phyloP scores from a whole-genome alignment of 352 stramenopile genomes.

The Globisporangium nunn region DNA sequence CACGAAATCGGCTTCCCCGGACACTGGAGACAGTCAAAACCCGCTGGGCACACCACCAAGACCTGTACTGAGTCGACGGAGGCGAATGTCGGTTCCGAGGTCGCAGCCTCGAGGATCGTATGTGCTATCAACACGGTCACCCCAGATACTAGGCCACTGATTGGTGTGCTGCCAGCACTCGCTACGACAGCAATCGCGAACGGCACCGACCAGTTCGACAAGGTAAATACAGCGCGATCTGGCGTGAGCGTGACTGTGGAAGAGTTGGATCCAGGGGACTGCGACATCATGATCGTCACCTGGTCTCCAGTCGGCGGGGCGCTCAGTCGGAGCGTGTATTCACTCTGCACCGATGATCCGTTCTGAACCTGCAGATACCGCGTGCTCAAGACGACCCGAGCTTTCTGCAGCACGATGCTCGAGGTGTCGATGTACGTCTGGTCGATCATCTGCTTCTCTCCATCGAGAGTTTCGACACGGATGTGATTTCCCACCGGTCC shows the following conservation, averaged over 20 bases:
- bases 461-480: conserved; percentile 46
- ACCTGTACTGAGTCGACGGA: conserved; percentile 24
- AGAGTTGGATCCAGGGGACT: background rate
- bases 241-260: conserved; percentile 23
- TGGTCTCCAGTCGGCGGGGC: conserved; percentile 20
- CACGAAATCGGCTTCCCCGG: conserved; percentile 8
- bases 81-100: conserved; percentile 26
- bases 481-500: conserved; percentile 36
- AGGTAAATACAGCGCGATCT: conserved; percentile 25
- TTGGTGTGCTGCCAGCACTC: conserved; percentile 20
- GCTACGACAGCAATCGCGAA: conserved; percentile 21
- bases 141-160: conserved; percentile 8
- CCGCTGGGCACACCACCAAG: conserved; percentile 41
- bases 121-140: conserved; percentile 25
- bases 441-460: conserved; percentile 33
- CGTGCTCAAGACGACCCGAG: conserved; percentile 29
- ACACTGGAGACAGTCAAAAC: conserved; percentile 27
- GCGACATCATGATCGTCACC: conserved; percentile 4
- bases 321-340: conserved; percentile 39
- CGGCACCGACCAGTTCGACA: conserved; percentile 34
- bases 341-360: conserved; percentile 13
- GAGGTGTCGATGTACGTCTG: conserved; percentile 39
- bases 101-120: conserved; percentile 22
- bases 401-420: conserved; percentile 23
- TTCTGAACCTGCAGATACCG: conserved; percentile 20